Base-by-base conservation (phyloP, 768 basidiomycete species). In the Cystobasidium ongulense region DNA sequence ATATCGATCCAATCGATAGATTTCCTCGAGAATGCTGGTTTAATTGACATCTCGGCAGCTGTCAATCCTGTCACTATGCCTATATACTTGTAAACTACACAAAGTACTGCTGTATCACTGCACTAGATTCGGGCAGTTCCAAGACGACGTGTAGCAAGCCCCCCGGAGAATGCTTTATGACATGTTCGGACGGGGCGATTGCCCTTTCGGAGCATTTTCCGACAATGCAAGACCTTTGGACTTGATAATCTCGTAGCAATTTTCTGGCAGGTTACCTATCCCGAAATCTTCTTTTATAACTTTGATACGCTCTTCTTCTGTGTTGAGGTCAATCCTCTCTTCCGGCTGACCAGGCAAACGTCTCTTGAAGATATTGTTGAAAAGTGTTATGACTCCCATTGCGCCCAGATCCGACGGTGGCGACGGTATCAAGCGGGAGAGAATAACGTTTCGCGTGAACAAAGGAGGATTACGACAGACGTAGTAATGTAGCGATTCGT, bases 11-110 rank as follows among this genome's bases (percentile, higher is more conserved):
- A 27, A 27, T 8, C 35, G 21, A 70, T 76, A 65, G 63, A 78
- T 59, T 78, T 79, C 73, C 76, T 79, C 29, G 27, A n/a, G 53
- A 68, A 76, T n/a, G 77, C 61, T 25, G 38, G 64, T 15, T 59
- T 75, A 10, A n/a, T 63, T 23, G 18, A 29, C 23, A 23, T 50
- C 27, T 27, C 35, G 41, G 70, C 63, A n/a, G 72, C 5, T n/a
- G 74, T 75, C 74, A 75, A 75, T 38, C 43, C 65, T 1, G 25
- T 67, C 25, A 67, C 65, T 31, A 31, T 67, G 50, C 65, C 65
- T 50, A 67, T 50, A 7, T 50, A 50, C 18, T 21, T 50, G 46
- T 50, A 50, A n/a, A 50, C 46, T 50, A 50, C 46, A 50, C 21
- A n/a, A 50, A n/a, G n/a, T n/a, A 50, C 21, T 8, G 18, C 46